These are phyloP conservation scores for Silene latifolia DNA, from an alignment of 148 eudicot genomes.

Conservation along the genomic window DNA sequence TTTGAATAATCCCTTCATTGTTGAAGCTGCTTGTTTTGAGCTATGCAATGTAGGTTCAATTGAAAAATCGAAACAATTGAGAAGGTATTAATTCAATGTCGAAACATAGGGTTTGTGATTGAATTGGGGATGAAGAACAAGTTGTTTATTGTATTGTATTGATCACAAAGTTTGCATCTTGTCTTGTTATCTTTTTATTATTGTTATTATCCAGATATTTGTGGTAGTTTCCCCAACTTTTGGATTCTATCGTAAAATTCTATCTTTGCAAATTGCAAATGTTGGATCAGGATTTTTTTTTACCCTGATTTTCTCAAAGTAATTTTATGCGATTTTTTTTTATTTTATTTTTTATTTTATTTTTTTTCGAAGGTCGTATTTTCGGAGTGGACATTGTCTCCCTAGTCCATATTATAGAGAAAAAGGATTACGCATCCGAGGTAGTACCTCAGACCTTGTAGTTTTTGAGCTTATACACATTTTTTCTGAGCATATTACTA, in stretches of 20 bases:
- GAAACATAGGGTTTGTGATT: neutral
- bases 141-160: neutral
- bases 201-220: neutral
- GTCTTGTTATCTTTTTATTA: neutral
- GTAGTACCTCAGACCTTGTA: too few relatives aligned
- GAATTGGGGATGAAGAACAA: neutral
- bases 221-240: neutral
- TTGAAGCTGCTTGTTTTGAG: neutral
- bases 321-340: too few relatives aligned
- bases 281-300: neutral
- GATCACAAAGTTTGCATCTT: slow-evolving; percentile 4
- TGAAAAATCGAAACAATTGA: neutral
- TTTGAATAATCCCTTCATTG: slow-evolving; percentile 91
- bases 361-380: too few relatives aligned
- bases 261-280: neutral
- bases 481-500: too few relatives aligned
- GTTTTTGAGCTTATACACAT: too few relatives aligned
- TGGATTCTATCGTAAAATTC: neutral
- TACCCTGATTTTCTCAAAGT: slow-evolving; percentile 3
- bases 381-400: too few relatives aligned
- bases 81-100: neutral
- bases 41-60: neutral
- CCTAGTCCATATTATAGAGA: too few relatives aligned
- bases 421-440: too few relatives aligned
- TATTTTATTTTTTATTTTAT: too few relatives aligned